A percentile compares a stretch with the other conserved stretches of the same genome.
Conservation (phyloP, 352 stramenopile genomes). For the Pythium vanterpoolii region DNA sequence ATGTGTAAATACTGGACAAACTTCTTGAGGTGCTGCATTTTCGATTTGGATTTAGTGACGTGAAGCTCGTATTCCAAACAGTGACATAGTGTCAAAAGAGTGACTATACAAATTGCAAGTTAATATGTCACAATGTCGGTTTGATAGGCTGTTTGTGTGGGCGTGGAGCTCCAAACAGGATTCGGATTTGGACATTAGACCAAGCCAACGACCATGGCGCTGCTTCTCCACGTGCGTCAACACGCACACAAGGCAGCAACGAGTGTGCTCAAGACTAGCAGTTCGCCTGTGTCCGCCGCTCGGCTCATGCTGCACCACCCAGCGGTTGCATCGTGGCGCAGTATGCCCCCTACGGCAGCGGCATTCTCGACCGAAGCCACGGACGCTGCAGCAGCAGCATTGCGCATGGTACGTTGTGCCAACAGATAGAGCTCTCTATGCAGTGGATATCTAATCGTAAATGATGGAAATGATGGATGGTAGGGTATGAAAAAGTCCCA, state of each 20-base stretch:
- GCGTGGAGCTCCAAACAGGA: not conserved
- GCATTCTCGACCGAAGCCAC: conserved; percentile 66
- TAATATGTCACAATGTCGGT: conserved; percentile 9
- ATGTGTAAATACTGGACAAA: too few species aligned
- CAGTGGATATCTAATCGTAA: not conserved
- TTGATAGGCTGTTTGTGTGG: conserved; percentile 6
- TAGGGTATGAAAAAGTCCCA: conserved; percentile 57
- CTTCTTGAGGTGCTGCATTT: not conserved
- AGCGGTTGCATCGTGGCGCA: conserved; percentile 4
- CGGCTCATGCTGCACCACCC: not conserved
- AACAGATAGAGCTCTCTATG: not conserved
- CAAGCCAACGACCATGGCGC: conserved; percentile 12
- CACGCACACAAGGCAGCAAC: conserved; percentile 23
- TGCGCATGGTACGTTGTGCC: conserved; percentile 54
- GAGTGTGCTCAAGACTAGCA: conserved; percentile 7
- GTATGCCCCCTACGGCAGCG: not conserved
- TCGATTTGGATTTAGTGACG: not conserved
- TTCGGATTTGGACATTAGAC: too few species aligned
- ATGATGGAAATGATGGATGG: not conserved
- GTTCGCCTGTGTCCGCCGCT: not conserved
- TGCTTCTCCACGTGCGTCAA: conserved; percentile 39
- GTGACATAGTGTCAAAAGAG: not conserved
- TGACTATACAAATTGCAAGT: conserved; percentile 1
- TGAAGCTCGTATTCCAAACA: conserved; percentile 3
- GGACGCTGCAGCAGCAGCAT: conserved; percentile 58